phyloP scores from a whole-genome alignment of 2,329 filamentous ascomycete genomes.

The Clarireedia paspali region DNA sequence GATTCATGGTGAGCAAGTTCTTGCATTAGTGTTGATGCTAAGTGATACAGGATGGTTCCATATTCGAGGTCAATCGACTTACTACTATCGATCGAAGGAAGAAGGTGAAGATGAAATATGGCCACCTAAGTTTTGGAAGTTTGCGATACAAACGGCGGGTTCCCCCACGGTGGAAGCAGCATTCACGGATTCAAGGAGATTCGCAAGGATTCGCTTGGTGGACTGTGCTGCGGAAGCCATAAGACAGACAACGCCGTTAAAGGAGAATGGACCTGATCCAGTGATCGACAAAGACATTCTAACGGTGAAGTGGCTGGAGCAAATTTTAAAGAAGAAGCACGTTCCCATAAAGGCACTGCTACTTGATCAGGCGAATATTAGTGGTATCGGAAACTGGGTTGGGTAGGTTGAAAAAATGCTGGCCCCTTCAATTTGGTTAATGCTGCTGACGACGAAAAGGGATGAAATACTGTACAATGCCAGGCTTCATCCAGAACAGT shows the following conservation, averaged over 20 bases:
- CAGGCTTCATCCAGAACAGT: conserved; percentile 84
- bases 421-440: background rate
- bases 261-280: conserved; percentile 90
- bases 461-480: conserved; percentile 92
- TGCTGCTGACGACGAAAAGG: conserved; percentile 27
- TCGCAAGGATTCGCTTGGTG: conserved; percentile 74
- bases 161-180: conserved; percentile 53
- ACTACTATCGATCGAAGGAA: conserved; percentile 65
- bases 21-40: conserved; percentile 10
- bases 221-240: conserved; percentile 73
- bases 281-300: conserved; percentile 73
- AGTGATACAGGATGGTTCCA: conserved; percentile 64
- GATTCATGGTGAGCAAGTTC: background rate
- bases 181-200: conserved; percentile 75
- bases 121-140: conserved; percentile 90
- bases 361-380: conserved; percentile 80
- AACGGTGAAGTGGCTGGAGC: conserved; percentile 66
- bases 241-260: conserved; percentile 66
- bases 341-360: conserved; percentile 86
- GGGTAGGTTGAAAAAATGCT: conserved; percentile 42
- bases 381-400: conserved; percentile 96
- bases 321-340: conserved; percentile 64
- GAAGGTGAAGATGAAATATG: conserved; percentile 46
- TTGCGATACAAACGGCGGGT: conserved; percentile 60
- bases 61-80: conserved; percentile 69